Conservation (phyloP, 495 filamentous ascomycete genomes). For the Penicillium coprophilum region DNA sequence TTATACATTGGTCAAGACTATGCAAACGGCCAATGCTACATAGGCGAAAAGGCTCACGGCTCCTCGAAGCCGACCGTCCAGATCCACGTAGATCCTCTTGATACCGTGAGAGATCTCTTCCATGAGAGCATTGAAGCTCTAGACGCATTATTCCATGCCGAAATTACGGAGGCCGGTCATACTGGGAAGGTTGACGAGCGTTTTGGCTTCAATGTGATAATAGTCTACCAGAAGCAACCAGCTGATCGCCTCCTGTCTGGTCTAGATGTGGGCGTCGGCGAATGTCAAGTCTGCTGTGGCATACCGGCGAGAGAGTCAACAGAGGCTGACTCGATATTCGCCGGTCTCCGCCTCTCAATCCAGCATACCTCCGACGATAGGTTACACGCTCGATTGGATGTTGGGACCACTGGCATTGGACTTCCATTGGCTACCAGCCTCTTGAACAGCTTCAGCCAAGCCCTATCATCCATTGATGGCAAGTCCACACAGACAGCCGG, state of each 20-base stretch:
- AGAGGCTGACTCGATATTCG: background rate
- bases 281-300: slow-evolving; percentile 14
- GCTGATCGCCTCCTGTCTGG: background rate
- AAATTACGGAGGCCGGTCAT: background rate
- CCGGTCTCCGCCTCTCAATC: slow-evolving; percentile 15
- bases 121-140: background rate
- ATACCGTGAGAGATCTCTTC: slow-evolving; percentile 13
- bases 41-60: slow-evolving; percentile 7
- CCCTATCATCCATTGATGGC: slow-evolving; percentile 12
- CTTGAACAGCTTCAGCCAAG: slow-evolving; percentile 21
- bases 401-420: background rate
- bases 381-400: slow-evolving; percentile 14
- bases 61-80: background rate
- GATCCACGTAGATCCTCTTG: slow-evolving; percentile 20
- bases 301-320: background rate
- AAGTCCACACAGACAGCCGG: slow-evolving; percentile 7
- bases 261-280: background rate
- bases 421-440: slow-evolving; percentile 19
- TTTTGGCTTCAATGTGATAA: slow-evolving; percentile 1
- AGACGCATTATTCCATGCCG: background rate
- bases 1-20: slow-evolving; percentile 21
- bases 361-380: slow-evolving; percentile 8
- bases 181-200: background rate
- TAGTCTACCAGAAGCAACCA: slow-evolving; percentile 15
- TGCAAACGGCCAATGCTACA: slow-evolving; percentile 11